Conservation (phyloP, 140 eudicot species). For the Oenanthe javanica region DNA sequence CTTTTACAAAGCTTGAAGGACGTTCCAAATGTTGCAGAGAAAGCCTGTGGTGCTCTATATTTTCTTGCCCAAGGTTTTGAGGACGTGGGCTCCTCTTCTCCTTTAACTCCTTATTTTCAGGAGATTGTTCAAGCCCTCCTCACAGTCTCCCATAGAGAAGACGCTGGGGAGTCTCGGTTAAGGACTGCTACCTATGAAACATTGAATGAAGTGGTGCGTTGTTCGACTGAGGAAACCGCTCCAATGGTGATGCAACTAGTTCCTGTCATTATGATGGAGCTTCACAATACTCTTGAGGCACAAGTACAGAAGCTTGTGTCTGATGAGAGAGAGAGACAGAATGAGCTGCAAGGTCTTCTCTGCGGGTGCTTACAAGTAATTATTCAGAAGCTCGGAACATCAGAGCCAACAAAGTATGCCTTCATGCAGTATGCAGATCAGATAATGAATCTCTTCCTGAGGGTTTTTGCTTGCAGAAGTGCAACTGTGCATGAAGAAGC, state of each 20-base stretch:
- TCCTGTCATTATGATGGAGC: slow-evolving; percentile 84
- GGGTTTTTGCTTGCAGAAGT: slow-evolving; percentile 42
- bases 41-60: slow-evolving; percentile 38
- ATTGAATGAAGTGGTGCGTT: slow-evolving; percentile 78
- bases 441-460: slow-evolving; percentile 32
- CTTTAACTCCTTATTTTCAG: slow-evolving; percentile 29
- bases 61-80: slow-evolving; percentile 35
- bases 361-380: slow-evolving; percentile 94
- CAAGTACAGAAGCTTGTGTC: slow-evolving; percentile 67
- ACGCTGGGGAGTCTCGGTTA: slow-evolving; percentile 29
- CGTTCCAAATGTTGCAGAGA: slow-evolving; percentile 35
- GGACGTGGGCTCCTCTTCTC: slow-evolving; percentile 27
- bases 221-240: slow-evolving; percentile 78
- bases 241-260: slow-evolving; percentile 66
- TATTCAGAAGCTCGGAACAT: slow-evolving; percentile 75
- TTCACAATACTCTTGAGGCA: slow-evolving; percentile 72
- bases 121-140: slow-evolving; percentile 32
- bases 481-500: slow-evolving; percentile 53
- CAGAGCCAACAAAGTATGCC: slow-evolving; percentile 53
- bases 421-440: slow-evolving; percentile 55
- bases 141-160: slow-evolving; percentile 27
- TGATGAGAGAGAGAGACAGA: slow-evolving; percentile 73
- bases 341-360: slow-evolving; percentile 76
- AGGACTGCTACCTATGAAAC: slow-evolving; percentile 82
- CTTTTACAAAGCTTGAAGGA: slow-evolving; percentile 35